Percentiles rank a stretch among this genome's conserved stretches.
Evolutionary conservation across 2,329 filamentous ascomycete species (phyloP).

Genomic region (Arthrocladium fulminans): DNA sequence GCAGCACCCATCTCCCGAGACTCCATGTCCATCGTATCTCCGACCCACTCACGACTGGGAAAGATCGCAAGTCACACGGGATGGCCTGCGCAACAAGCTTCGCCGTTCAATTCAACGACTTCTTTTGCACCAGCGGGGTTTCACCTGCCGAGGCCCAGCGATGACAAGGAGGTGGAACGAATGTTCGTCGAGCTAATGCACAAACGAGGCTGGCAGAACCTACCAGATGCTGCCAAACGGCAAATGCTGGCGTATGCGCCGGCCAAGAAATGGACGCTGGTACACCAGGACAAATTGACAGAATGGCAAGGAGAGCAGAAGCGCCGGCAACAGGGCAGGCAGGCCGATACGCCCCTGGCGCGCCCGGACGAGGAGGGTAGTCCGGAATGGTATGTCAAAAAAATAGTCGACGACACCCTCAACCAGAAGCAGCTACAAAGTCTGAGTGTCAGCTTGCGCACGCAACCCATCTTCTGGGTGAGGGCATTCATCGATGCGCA

Average conservation of each 20-base stretch:
- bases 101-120: conserved; percentile 40
- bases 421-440: conserved; percentile 85
- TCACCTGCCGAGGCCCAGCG: conserved; percentile 62
- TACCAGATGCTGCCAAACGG: conserved; percentile 85
- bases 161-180: conserved; percentile 77
- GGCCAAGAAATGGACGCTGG: conserved; percentile 93
- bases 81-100: conserved; percentile 35
- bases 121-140: conserved; percentile 47
- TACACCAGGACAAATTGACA: conserved; percentile 87
- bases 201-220: conserved; percentile 92
- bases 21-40: conserved; percentile 26
- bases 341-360: conserved; percentile 53
- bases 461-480: conserved; percentile 96
- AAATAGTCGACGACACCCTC: conserved; percentile 91
- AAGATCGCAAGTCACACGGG: conserved; percentile 33
- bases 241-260: conserved; percentile 96
- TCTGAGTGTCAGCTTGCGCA: conserved; percentile 86
- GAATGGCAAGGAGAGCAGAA: conserved; percentile 95
- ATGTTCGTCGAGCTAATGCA: conserved; percentile 94
- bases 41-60: conserved; percentile 34
- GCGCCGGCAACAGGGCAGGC: conserved; percentile 63
- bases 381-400: conserved; percentile 95
- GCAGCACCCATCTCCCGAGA: conserved; percentile 24
- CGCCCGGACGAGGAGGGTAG: conserved; percentile 90
- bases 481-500: conserved; percentile 94